Conservation (phyloP, 257 asterid genomes). For the Solanum habrochaites region DNA sequence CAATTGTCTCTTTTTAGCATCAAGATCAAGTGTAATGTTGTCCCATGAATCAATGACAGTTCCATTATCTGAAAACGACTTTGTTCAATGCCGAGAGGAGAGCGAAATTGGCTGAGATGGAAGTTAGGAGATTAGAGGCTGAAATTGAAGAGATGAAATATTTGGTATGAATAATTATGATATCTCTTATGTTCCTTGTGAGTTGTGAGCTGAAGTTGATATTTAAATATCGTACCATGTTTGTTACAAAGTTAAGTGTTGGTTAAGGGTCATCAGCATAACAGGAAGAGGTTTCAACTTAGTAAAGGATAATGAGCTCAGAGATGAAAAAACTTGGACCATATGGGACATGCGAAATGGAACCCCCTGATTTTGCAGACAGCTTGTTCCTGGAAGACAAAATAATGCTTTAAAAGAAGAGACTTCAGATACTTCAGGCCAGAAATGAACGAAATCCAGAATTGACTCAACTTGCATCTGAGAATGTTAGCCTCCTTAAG, state of each 20-base stretch:
- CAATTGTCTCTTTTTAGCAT: neutral
- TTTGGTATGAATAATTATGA: constrained; percentile 24
- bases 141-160: constrained; percentile 37
- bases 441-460: constrained; percentile 32
- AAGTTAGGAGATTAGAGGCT: constrained; percentile 37
- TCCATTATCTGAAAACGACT: constrained; percentile 22
- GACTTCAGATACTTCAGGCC: constrained; percentile 32
- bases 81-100: constrained; percentile 39
- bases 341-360: constrained; percentile 39
- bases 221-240: neutral
- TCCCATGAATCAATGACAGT: constrained; percentile 29
- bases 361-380: constrained; percentile 30
- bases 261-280: constrained; percentile 38
- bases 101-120: constrained; percentile 39
- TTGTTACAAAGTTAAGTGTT: neutral
- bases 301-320: constrained; percentile 40
- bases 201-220: neutral
- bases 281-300: constrained; percentile 39
- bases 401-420: constrained; percentile 45
- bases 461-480: constrained; percentile 22
- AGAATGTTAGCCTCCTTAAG: constrained; percentile 39
- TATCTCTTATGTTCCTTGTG: neutral
- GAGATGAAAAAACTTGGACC: constrained; percentile 49
- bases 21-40: neutral
- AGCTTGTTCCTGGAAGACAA: constrained; percentile 33